phyloP scores from a whole-genome alignment of 2,329 filamentous ascomycete genomes.

The Fusarium camptoceras region DNA sequence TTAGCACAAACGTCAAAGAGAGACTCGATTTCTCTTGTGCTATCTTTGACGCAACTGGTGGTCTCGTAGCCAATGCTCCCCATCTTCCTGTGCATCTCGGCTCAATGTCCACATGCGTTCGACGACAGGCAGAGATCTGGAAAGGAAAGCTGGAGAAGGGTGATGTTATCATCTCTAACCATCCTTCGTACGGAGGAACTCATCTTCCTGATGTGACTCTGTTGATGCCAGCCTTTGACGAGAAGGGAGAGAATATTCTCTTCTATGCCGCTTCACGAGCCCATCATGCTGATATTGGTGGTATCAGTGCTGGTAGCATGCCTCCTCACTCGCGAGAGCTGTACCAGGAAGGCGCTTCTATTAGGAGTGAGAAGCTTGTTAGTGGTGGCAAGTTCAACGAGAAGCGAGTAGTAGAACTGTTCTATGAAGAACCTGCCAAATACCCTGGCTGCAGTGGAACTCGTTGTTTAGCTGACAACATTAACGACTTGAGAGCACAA shows the following conservation, averaged over 20 bases:
- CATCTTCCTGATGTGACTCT: slow-evolving; percentile 87
- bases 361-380: slow-evolving; percentile 76
- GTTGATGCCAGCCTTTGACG: slow-evolving; percentile 80
- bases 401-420: slow-evolving; percentile 76
- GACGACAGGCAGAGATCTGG: slow-evolving; percentile 83
- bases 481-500: slow-evolving; percentile 86
- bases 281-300: slow-evolving; percentile 88
- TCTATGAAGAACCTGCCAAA: slow-evolving; percentile 79
- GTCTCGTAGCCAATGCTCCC: slow-evolving; percentile 81
- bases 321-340: slow-evolving; percentile 76
- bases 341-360: slow-evolving; percentile 72
- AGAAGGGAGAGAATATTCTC: slow-evolving; percentile 73
- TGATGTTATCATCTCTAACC: slow-evolving; percentile 86
- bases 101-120: slow-evolving; percentile 85
- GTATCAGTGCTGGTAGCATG: slow-evolving; percentile 84
- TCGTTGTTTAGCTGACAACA: slow-evolving; percentile 80
- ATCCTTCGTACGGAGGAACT: slow-evolving; percentile 85
- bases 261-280: slow-evolving; percentile 86
- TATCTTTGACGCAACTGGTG: slow-evolving; percentile 80
- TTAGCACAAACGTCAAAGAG: slow-evolving; percentile 86
- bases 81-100: slow-evolving; percentile 85
- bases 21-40: slow-evolving; percentile 86
- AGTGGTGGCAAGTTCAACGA: slow-evolving; percentile 83
- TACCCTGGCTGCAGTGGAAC: slow-evolving; percentile 83
- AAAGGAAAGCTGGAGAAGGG: slow-evolving; percentile 79